Evolutionary conservation across 345 rosid genomes (phyloP).

Genomic region (Acer saccharum): DNA sequence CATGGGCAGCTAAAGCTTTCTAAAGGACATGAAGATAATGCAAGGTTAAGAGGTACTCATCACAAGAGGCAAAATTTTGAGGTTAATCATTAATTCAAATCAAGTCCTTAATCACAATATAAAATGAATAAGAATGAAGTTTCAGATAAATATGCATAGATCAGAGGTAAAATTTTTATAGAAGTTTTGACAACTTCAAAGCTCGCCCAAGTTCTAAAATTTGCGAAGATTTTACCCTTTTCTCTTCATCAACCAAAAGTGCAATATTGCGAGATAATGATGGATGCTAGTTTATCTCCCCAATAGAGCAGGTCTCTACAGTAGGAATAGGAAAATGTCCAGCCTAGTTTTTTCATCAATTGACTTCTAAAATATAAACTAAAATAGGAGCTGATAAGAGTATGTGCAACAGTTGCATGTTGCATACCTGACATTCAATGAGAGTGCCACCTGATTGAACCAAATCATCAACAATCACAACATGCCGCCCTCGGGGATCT

Average conservation of each 20-base stretch:
- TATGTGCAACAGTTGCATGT: not conserved
- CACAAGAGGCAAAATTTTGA: not conserved
- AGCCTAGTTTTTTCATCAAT: not conserved
- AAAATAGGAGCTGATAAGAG: slow-evolving; percentile 11
- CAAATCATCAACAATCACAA: slow-evolving; percentile 94
- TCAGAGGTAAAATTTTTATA: not conserved
- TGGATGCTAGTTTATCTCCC: not conserved
- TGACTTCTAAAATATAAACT: not conserved
- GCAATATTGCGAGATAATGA: not conserved
- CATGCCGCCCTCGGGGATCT: slow-evolving; percentile 79
- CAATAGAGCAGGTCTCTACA: not conserved
- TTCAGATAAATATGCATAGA: not conserved
- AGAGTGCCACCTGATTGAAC: slow-evolving; percentile 98
- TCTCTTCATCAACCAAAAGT: not conserved
- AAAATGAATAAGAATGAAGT: not conserved
- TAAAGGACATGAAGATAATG: slow-evolving; percentile 29
- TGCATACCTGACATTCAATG: slow-evolving; percentile 88
- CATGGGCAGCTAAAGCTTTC: slow-evolving; percentile 92
- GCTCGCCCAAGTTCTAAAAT: not conserved
- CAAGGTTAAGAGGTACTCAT: slow-evolving; percentile 1
- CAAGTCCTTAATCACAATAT: not conserved
- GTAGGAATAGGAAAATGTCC: not conserved
- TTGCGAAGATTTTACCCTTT: not conserved
- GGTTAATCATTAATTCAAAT: not conserved
- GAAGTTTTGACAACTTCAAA: not conserved